Base-by-base conservation (phyloP, 163 green algal genomes). In the Smithsoniella earleae region DNA sequence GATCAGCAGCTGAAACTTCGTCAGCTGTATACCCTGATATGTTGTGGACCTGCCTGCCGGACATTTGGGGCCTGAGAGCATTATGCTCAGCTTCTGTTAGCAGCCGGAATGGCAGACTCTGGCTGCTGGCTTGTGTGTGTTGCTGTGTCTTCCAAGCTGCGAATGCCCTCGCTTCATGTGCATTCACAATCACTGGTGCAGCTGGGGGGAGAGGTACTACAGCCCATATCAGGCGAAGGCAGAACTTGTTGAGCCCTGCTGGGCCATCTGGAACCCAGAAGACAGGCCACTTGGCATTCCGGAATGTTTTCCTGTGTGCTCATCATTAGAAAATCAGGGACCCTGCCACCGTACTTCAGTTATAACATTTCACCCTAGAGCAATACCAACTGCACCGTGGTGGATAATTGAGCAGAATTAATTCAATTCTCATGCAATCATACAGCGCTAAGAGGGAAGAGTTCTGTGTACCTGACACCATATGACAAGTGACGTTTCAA, bases 221-320 rank as follows among this genome's bases (percentile, higher is more conserved):
- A 20, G 30, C 4, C 55, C 55, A 66, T 28, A 66, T 66, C 3
- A 66, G 55, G 20, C 55, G 55, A 28, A 22, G 74, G 73, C 66
- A 64, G 52, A 55, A 83, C 78, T 65, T 44, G 54, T 82, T 77
- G 49, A 86, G 66, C 18, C 84, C 82, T 69, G 82, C 65, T 22
- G 85, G 85, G 1, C 85, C 85, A 6, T 86, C 76, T 0, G 76
- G 78, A 62, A 89, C 83, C 87, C 87, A 92, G 69, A 92, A 92
- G 36, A 82, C 83, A 30, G 87, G 87, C 87, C 86, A 91, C 81
- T 92, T 92, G 63, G 86, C 84, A 74, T 92, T 92, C 73, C 87
- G 80, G 83, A 90, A 92, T 10, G 86, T 90, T 73, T 82, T 80
- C 84, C 55, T 66, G 55, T 13, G 40, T 13, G 40, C n/a, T n/a